Evolutionary conservation across 306 rosid species (phyloP).

Genomic region (Cicer arietinum): DNA sequence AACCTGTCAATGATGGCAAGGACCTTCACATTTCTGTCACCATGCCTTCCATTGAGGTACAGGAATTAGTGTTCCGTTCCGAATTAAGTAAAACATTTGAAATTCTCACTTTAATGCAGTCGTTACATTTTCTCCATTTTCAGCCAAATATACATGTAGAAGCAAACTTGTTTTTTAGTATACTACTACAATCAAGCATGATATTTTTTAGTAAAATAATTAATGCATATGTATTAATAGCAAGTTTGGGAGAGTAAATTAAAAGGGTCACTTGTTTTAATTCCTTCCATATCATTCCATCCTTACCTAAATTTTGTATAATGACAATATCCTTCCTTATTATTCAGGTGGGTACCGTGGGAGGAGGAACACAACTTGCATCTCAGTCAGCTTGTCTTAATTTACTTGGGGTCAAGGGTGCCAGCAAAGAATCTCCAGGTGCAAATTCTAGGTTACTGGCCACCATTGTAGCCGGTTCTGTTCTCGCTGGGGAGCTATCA

Average conservation of each 20-base stretch:
- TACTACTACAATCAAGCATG: conserved; percentile 8
- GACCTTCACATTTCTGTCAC: conserved; percentile 78
- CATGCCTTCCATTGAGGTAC: conserved; percentile 80
- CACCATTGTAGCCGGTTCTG: conserved; percentile 68
- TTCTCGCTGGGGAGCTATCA: conserved; percentile 71
- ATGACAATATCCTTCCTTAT: conserved; percentile 22
- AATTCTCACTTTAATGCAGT: not conserved
- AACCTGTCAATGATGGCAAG: conserved; percentile 66
- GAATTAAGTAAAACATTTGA: not conserved
- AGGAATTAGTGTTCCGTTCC: not conserved
- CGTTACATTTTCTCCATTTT: not conserved
- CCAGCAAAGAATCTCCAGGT: conserved; percentile 63
- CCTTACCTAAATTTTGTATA: conserved; percentile 7
- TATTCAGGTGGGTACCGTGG: conserved; percentile 72
- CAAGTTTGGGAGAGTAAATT: not conserved
- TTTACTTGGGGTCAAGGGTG: conserved; percentile 78
- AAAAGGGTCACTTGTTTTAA: not conserved
- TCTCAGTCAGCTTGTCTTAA: conserved; percentile 81
- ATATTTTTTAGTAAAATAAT: not conserved
- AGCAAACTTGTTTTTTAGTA: conserved; percentile 14
- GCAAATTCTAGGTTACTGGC: conserved; percentile 67
- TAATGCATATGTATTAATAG: not conserved
- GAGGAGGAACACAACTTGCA: conserved; percentile 83
- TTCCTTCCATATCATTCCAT: conserved; percentile 11
- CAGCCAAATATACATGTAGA: not conserved